Base-by-base conservation (phyloP, 768 basidiomycete genomes). In the Polyporus arcularius region DNA sequence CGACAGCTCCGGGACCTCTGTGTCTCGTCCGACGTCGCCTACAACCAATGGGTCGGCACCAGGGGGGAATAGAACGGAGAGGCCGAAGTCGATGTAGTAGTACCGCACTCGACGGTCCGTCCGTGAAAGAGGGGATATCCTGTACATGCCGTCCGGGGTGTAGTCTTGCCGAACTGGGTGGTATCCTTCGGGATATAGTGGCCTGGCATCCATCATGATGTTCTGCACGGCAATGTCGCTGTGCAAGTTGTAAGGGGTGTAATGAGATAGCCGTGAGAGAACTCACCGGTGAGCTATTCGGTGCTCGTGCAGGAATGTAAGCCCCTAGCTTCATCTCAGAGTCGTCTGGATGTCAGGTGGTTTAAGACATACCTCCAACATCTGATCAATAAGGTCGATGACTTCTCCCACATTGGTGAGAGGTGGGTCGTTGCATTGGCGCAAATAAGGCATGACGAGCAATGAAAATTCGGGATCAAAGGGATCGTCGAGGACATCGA, bases 31-130 rank as follows among this genome's bases (percentile, higher is more conserved):
- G 1, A 64, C 38, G 26, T 38, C 47, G 1, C 68, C 70, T 4
- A 60, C 21, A n/a, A 67, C 64, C 8, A 28, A 50, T 1, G 48
- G 35, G 12, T 58, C 40, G 15, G 45, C 51, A 67, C 69, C 61
- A n/a, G 35, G 35, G 1, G 52, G 40, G 35, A 68, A 65, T 2
- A 65, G 56, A 56, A 59, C 32, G 9, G 65, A 60, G 4, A 66
- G 53, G 7, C 65, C 67, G 45, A 68, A 70, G 55, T 70, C 67
- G 50, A 68, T 65, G 47, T 63, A 63, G 54, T 52, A 65, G 48
- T 70, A 67, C 2, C 74, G 72, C 4, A 79, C 75, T 3, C 75
- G 70, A 32, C 72, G 63, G 38, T 74, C 71, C 18, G 73, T 72
- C 31, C 76, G 69, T 2, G 74, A 62, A 11, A 73, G 60, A 0